A percentile compares a stretch with the other conserved stretches of the same genome.
phyloP scores from a whole-genome alignment of 495 filamentous ascomycete genomes.

The Penicillium subrubescens region DNA sequence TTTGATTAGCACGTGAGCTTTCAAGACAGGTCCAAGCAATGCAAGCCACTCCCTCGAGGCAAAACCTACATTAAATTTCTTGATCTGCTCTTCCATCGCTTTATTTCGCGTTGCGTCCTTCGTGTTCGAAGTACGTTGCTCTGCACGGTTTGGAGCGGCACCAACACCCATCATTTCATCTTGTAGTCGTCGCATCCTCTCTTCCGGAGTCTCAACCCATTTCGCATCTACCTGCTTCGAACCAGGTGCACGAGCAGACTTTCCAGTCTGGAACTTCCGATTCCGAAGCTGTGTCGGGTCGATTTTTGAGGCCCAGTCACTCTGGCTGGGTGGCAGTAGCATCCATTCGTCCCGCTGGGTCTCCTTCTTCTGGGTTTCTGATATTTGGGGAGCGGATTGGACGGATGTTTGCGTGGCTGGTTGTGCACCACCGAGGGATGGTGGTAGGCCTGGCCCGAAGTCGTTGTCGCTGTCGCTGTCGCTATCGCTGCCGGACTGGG shows the following conservation, averaged over 20 bases:
- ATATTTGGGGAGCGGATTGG: neutral
- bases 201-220: slow-evolving; percentile 92
- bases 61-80: slow-evolving; percentile 58
- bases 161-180: slow-evolving; percentile 82
- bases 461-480: slow-evolving; percentile 60
- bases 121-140: slow-evolving; percentile 8
- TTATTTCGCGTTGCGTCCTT: slow-evolving; percentile 19
- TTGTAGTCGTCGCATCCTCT: slow-evolving; percentile 77
- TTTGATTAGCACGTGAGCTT: neutral
- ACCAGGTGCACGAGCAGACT: slow-evolving; percentile 48
- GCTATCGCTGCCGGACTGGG: slow-evolving; percentile 17
- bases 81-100: slow-evolving; percentile 53
- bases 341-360: slow-evolving; percentile 87
- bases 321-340: slow-evolving; percentile 75
- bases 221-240: slow-evolving; percentile 54
- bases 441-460: slow-evolving; percentile 82
- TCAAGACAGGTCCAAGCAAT: neutral
- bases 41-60: neutral
- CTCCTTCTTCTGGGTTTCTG: slow-evolving; percentile 19
- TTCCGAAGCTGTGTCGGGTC: slow-evolving; percentile 83
- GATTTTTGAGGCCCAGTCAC: slow-evolving; percentile 63
- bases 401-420: neutral
- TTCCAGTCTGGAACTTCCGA: slow-evolving; percentile 83
- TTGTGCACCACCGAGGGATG: slow-evolving; percentile 39
- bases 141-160: slow-evolving; percentile 7